Evolutionary conservation across 805 yeast species (phyloP).

Genomic region (Saccharomyces kudriavzevii): DNA sequence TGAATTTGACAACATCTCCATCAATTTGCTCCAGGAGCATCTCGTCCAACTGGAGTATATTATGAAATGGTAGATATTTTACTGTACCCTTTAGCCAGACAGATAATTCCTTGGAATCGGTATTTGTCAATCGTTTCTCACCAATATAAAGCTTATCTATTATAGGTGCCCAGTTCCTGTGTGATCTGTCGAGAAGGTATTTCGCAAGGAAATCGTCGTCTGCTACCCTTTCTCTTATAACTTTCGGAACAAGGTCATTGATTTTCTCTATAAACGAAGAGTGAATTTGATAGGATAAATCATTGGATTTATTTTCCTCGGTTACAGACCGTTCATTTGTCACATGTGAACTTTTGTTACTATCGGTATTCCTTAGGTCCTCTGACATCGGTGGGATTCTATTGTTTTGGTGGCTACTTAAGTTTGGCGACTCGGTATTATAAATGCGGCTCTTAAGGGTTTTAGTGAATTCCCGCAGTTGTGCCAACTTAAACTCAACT

Average conservation of each 20-base stretch:
- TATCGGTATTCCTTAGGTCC: constrained; percentile 4
- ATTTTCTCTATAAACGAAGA: constrained; percentile 10
- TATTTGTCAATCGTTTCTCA: constrained; percentile 9
- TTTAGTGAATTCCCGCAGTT: constrained; percentile 23
- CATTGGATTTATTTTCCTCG: not conserved
- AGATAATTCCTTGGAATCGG: constrained; percentile 4
- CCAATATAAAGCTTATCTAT: constrained; percentile 13
- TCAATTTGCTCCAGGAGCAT: constrained; percentile 17
- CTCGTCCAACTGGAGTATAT: constrained; percentile 19
- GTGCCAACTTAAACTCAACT: constrained; percentile 23
- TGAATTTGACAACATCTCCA: constrained; percentile 9
- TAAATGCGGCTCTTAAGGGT: constrained; percentile 10
- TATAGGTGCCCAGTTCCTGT: constrained; percentile 25
- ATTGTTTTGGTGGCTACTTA: not conserved
- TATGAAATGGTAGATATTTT: constrained; percentile 16
- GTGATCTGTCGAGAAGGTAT: constrained; percentile 16
- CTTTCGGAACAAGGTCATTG: constrained; percentile 14
- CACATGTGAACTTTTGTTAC: not conserved
- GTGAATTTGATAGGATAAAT: constrained; percentile 15
- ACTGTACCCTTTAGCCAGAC: constrained; percentile 8
- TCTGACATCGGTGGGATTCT: constrained; percentile 6
- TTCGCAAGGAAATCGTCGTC: constrained; percentile 18
- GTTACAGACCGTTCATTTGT: not conserved
- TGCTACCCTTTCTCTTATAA: constrained; percentile 14
- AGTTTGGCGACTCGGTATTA: not conserved